phyloP scores from a whole-genome alignment of 345 rosid species.

The Lumnitzera racemosa region DNA sequence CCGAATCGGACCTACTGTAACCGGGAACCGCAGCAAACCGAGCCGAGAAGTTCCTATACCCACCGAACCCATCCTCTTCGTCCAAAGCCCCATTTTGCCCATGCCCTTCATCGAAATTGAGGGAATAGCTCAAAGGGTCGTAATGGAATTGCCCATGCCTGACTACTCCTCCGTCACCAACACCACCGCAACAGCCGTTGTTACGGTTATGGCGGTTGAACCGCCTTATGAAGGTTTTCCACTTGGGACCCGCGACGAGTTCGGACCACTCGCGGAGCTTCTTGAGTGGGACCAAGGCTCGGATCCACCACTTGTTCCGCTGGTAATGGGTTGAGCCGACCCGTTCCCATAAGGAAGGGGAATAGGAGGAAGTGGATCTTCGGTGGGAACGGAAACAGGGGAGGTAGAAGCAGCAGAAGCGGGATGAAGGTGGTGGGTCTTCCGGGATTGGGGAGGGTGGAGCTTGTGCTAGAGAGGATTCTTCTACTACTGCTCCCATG shows the following conservation, averaged over 20 bases:
- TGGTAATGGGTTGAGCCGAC: constrained; percentile 17
- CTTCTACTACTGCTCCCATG: constrained; percentile 1
- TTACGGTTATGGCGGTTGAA: constrained; percentile 35
- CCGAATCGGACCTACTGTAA: constrained; percentile 16
- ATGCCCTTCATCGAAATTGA: constrained; percentile 71
- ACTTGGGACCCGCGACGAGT: constrained; percentile 88
- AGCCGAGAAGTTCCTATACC: constrained; percentile 52
- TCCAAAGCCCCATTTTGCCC: constrained; percentile 21
- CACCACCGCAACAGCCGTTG: constrained; percentile 5
- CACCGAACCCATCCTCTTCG: constrained; percentile 24
- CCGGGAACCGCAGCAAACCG: constrained; percentile 50
- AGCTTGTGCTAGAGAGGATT: constrained; percentile 3
- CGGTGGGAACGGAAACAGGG: constrained; percentile 28
- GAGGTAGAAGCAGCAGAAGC: constrained; percentile 61
- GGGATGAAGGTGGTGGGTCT: constrained; percentile 18
- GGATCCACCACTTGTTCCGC: constrained; percentile 46
- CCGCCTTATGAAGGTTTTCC: constrained; percentile 92
- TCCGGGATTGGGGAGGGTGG: constrained; percentile 10
- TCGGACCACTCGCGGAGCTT: constrained; percentile 91
- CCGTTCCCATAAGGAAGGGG: constrained; percentile 48
- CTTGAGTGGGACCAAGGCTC: constrained; percentile 32
- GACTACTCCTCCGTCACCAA: constrained; percentile 12
- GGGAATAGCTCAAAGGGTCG: constrained; percentile 78
- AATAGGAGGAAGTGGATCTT: constrained; percentile 28
- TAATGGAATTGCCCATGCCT: constrained; percentile 62